Evolutionary conservation across 2,329 filamentous ascomycete genomes (phyloP).

Genomic region (Remersonia thermophila): DNA sequence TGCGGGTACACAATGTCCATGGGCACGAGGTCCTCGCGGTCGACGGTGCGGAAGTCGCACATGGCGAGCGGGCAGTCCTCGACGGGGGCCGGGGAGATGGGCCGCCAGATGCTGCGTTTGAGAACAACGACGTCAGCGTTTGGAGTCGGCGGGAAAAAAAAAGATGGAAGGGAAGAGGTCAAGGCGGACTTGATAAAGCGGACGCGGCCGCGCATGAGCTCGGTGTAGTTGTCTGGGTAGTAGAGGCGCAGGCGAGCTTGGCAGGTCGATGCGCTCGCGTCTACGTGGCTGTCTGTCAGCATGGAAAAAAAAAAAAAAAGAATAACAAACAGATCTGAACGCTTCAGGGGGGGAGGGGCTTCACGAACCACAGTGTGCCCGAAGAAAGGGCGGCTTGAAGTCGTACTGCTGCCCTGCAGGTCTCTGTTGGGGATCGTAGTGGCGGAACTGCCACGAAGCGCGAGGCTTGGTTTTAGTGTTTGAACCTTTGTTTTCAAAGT

Average conservation of each 20-base stretch:
- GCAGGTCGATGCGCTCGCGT: conserved; percentile 4
- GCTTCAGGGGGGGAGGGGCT: too few species aligned
- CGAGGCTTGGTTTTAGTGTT: too few species aligned
- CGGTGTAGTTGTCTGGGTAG: conserved; percentile 3
- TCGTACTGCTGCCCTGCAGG: conserved; percentile 1
- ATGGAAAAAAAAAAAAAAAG: too few species aligned
- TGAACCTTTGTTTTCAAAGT: too few species aligned
- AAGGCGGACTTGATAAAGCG: conserved; percentile 4
- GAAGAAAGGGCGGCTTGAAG: conserved; percentile 6
- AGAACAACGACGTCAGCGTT: too few species aligned
- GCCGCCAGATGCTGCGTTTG: conserved; percentile 7
- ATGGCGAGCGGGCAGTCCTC: conserved; percentile 7
- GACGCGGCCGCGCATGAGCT: conserved; percentile 4
- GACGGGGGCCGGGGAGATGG: conserved; percentile 4
- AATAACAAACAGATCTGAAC: too few species aligned
- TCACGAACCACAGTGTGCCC: conserved; percentile 8
- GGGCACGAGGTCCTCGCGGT: too few species aligned
- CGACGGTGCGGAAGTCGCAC: conserved; percentile 7
- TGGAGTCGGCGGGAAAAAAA: too few species aligned
- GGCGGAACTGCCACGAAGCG: conserved; percentile 5
- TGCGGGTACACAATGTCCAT: conserved; percentile 3
- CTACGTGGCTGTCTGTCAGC: too few species aligned
- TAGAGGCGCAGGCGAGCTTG: conserved; percentile 3
- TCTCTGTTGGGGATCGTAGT: conserved; percentile 1
- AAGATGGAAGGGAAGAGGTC: neutral